Conservation (phyloP, 805 yeast genomes). For the Wickerhamomyces bovis region DNA sequence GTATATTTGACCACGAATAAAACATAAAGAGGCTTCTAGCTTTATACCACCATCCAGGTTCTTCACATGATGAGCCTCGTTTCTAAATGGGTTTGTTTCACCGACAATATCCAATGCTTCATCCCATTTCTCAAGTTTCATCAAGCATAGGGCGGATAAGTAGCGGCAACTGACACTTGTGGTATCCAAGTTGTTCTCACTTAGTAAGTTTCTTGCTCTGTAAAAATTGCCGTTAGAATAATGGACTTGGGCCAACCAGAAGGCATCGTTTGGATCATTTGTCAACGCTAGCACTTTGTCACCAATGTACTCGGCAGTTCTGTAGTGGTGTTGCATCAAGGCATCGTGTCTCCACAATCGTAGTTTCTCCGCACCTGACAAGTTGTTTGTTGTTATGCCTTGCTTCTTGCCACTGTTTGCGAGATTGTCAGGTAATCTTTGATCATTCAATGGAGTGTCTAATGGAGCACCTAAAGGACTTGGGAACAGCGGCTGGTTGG, state of each 20-base stretch:
- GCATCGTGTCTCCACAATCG: slow-evolving; percentile 94
- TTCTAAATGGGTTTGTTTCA: slow-evolving; percentile 67
- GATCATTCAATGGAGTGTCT: slow-evolving; percentile 4
- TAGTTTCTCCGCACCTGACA: slow-evolving; percentile 76
- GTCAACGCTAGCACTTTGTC: slow-evolving; percentile 85
- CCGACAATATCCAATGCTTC: slow-evolving; percentile 86
- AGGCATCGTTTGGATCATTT: slow-evolving; percentile 86
- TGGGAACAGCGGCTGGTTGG: slow-evolving; percentile 35
- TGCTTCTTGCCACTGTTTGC: neutral
- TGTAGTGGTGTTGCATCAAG: slow-evolving; percentile 81
- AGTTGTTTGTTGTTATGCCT: neutral
- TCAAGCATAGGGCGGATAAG: slow-evolving; percentile 67
- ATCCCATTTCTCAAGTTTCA: slow-evolving; percentile 72
- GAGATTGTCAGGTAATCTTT: neutral
- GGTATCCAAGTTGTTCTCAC: slow-evolving; percentile 46
- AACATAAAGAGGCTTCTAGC: slow-evolving; percentile 83
- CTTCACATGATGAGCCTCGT: slow-evolving; percentile 29
- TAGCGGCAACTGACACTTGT: slow-evolving; percentile 73
- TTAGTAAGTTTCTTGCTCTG: slow-evolving; percentile 68
- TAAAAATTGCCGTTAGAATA: slow-evolving; percentile 70
- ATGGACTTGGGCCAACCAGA: slow-evolving; percentile 92
- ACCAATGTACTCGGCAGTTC: slow-evolving; percentile 86
- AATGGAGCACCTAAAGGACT: slow-evolving; percentile 30
- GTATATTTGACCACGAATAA: slow-evolving; percentile 75
- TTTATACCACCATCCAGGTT: slow-evolving; percentile 79